Conservation (phyloP, 148 eudicot species). For the Agrostemma githago region DNA sequence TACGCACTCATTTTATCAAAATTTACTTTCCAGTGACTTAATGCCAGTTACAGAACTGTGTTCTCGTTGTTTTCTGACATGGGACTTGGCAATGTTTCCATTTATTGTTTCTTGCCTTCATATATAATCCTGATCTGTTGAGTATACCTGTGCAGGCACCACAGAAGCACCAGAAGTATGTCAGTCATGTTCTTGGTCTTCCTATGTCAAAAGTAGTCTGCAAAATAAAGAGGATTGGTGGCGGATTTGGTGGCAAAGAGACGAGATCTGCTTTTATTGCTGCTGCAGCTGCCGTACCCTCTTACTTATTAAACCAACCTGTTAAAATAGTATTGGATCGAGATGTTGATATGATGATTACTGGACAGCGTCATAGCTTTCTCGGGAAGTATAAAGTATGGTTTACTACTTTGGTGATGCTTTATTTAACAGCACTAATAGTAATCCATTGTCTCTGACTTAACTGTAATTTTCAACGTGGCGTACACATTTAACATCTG, state of each 20-base stretch:
- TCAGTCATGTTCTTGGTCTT: conserved; percentile 85
- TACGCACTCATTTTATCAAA: neutral
- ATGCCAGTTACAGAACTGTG: neutral
- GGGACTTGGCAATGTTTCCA: neutral
- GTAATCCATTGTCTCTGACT: neutral
- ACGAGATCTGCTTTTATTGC: conserved; percentile 86
- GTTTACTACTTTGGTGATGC: neutral
- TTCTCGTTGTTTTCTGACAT: neutral
- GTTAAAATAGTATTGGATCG: conserved; percentile 86
- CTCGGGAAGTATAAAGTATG: conserved; percentile 93
- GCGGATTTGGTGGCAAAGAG: conserved; percentile 99
- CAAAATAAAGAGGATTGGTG: conserved; percentile 89
- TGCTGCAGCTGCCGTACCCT: conserved; percentile 83
- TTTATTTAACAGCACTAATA: neutral
- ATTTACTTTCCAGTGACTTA: conserved; percentile 3
- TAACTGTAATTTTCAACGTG: neutral
- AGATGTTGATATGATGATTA: conserved; percentile 88
- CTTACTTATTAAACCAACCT: conserved; percentile 72
- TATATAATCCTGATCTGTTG: neutral
- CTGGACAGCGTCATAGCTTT: conserved; percentile 99
- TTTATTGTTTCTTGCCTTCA: neutral
- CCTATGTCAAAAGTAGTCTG: conserved; percentile 99
- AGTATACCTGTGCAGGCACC: conserved; percentile 60
- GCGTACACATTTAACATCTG: neutral
- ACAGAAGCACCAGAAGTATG: conserved; percentile 95